These are phyloP conservation scores for Botryotinia narcissicola DNA, from an alignment of 2,329 filamentous ascomycete genomes.

Conservation along the genomic window DNA sequence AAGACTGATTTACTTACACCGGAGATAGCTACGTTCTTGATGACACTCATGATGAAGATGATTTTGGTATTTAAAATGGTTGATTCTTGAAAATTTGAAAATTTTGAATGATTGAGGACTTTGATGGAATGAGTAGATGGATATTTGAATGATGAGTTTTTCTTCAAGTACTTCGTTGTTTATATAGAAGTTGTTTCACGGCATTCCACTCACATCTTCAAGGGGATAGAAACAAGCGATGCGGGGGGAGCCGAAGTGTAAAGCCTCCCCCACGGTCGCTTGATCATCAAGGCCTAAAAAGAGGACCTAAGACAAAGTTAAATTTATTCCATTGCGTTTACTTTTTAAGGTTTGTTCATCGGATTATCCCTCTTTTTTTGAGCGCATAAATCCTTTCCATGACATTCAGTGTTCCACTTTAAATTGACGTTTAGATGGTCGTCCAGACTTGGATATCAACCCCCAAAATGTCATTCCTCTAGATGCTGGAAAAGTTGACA, in stretches of 20 bases:
- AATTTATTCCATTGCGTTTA: neutral
- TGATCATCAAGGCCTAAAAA: neutral
- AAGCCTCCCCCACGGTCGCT: neutral
- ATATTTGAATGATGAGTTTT: neutral
- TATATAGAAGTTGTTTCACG: neutral
- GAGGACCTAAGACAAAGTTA: neutral
- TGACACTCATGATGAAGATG: slow-evolving; percentile 26
- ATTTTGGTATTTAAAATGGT: neutral
- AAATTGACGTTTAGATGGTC: neutral
- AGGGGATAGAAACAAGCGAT: neutral
- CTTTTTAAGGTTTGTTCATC: neutral
- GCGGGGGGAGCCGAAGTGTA: neutral
- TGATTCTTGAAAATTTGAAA: neutral
- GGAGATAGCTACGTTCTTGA: slow-evolving; percentile 33
- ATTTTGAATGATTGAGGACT: neutral
- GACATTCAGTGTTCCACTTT: neutral
- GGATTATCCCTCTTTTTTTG: neutral
- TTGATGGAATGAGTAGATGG: neutral
- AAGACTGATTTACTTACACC: slow-evolving; percentile 28
- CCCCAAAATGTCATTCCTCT: neutral
- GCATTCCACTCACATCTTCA: neutral
- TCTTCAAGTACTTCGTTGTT: neutral
- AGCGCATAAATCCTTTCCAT: neutral
- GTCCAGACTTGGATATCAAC: neutral
- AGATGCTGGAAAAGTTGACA: neutral